These are phyloP conservation scores for Elsinoe batatas DNA, from an alignment of 2,329 filamentous ascomycete genomes.

Conservation along the genomic window DNA sequence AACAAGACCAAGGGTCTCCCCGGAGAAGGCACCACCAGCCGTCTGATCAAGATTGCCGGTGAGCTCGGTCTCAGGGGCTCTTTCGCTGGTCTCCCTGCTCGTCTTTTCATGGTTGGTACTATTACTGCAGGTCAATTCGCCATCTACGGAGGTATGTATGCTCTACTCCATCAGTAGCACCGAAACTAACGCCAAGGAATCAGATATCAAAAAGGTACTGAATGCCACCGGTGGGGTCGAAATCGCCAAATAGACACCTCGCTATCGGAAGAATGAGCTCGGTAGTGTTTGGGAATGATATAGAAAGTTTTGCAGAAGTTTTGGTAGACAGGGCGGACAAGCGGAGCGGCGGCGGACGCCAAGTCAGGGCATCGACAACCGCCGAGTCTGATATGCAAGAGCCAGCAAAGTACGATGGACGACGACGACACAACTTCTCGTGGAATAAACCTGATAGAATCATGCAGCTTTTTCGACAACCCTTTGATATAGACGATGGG, in stretches of 20 bases:
- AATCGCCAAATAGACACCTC: constrained; percentile 39
- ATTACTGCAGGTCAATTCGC: constrained; percentile 75
- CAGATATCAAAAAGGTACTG: constrained; percentile 31
- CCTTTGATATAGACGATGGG: constrained; percentile 6
- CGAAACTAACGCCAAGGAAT: no score
- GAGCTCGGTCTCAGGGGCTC: constrained; percentile 73
- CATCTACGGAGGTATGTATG: constrained; percentile 55
- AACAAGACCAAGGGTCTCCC: constrained; percentile 87
- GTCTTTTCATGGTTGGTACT: constrained; percentile 65
- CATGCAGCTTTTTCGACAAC: constrained; percentile 6
- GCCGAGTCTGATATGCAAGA: neutral
- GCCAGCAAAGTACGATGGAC: neutral
- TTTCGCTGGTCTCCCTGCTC: constrained; percentile 72
- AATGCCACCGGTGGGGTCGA: constrained; percentile 69
- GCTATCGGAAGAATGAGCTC: neutral
- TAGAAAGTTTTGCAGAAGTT: neutral
- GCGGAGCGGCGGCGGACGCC: neutral
- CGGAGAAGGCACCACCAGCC: constrained; percentile 70
- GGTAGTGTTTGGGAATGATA: neutral
- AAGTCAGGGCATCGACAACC: neutral
- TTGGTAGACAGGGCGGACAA: neutral
- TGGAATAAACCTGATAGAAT: constrained; percentile 1
- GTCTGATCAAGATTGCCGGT: constrained; percentile 78
- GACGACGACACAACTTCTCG: neutral
- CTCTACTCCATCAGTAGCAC: constrained; percentile 1